Percentiles rank a stretch among this genome's conserved stretches.
phyloP scores from a whole-genome alignment of 225 moss, liverwort and hornwort genomes.

The Lunularia cruciata region DNA sequence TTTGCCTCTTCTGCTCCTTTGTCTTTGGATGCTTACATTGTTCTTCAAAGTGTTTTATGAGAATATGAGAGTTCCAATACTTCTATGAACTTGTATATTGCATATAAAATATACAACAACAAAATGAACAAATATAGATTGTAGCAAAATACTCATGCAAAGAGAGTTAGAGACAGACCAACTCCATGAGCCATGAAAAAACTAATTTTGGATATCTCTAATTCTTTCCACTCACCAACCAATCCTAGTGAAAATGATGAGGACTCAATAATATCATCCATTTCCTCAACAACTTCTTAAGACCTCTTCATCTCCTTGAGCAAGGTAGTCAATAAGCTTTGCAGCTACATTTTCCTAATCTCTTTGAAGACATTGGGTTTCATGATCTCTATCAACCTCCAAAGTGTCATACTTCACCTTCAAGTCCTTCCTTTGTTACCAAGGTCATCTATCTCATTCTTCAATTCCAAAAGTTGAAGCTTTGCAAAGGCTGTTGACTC shows the following conservation, averaged over 20 bases:
- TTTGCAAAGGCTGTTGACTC: slow-evolving; percentile 45
- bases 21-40: too few relatives aligned
- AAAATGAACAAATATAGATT: too few relatives aligned
- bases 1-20: too few relatives aligned
- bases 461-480: slow-evolving; percentile 44
- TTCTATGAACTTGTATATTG: too few relatives aligned
- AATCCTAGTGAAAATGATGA: slow-evolving; percentile 44
- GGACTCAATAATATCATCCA: slow-evolving; percentile 66
- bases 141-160: too few relatives aligned
- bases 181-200: too few relatives aligned
- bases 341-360: slow-evolving; percentile 58
- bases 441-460: slow-evolving; percentile 45
- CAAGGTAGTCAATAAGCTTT: slow-evolving; percentile 63
- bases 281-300: slow-evolving; percentile 61
- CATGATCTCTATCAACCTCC: slow-evolving; percentile 46
- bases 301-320: slow-evolving; percentile 66
- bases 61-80: too few relatives aligned
- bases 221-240: slow-evolving; percentile 17
- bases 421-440: slow-evolving; percentile 13
- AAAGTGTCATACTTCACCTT: slow-evolving; percentile 36
- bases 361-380: slow-evolving; percentile 52
- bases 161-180: too few relatives aligned
- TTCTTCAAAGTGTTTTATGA: too few relatives aligned
- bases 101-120: too few relatives aligned
- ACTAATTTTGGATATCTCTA: background rate